phyloP scores from a whole-genome alignment of 148 eudicot genomes.

The Chenopodium quinoa region DNA sequence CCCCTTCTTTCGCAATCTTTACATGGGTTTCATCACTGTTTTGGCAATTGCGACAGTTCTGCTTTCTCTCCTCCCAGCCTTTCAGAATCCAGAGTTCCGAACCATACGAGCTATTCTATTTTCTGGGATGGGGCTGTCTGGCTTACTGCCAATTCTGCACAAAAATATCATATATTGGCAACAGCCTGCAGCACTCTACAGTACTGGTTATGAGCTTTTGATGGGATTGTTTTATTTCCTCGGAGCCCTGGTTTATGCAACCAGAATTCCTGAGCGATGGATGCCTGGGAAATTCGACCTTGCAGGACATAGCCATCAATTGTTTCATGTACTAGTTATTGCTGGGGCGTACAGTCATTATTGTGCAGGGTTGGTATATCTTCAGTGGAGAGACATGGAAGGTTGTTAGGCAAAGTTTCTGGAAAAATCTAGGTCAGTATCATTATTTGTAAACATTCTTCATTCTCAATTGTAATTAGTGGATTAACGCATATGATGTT shows the following conservation, averaged over 20 bases:
- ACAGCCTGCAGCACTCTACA: conserved; percentile 71
- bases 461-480: conserved; percentile 19
- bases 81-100: conserved; percentile 67
- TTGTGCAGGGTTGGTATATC: conserved; percentile 74
- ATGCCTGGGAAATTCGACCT: conserved; percentile 96
- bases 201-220: conserved; percentile 77
- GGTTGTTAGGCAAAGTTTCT: conserved; percentile 45
- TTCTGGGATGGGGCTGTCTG: conserved; percentile 81
- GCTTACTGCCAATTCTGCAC: conserved; percentile 69
- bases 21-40: conserved; percentile 78
- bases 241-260: conserved; percentile 77
- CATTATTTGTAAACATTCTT: conserved; percentile 9
- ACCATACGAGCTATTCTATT: conserved; percentile 60
- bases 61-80: conserved; percentile 72
- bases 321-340: conserved; percentile 82
- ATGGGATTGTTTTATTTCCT: conserved; percentile 80
- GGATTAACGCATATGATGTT: conserved; percentile 6
- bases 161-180: conserved; percentile 68
- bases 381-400: conserved; percentile 83
- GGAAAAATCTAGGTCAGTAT: background rate
- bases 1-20: conserved; percentile 81
- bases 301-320: conserved; percentile 91
- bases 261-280: conserved; percentile 88
- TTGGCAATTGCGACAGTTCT: conserved; percentile 59
- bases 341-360: conserved; percentile 95